Percentiles rank a stretch among this genome's conserved stretches.
Evolutionary conservation across 805 yeast genomes (phyloP).

Genomic region (Kazachstania viticola): DNA sequence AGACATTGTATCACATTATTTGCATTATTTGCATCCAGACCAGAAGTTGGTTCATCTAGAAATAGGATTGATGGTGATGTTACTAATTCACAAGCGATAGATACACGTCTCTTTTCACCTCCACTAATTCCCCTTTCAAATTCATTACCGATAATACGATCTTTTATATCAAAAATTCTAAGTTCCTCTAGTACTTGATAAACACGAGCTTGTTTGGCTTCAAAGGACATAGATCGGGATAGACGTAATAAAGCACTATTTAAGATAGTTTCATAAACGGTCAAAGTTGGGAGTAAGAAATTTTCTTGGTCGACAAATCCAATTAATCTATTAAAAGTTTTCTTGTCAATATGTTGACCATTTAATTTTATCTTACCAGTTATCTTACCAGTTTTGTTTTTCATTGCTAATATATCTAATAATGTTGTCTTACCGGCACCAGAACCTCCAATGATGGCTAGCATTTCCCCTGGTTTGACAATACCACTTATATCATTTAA

Average conservation of each 20-base stretch:
- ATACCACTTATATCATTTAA: constrained; percentile 59
- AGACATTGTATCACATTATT: constrained; percentile 79
- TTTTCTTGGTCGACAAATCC: constrained; percentile 98
- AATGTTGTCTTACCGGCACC: constrained; percentile 98
- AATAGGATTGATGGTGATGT: constrained; percentile 78
- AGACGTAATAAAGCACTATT: constrained; percentile 83
- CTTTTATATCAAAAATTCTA: constrained; percentile 72
- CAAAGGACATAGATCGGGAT: constrained; percentile 67
- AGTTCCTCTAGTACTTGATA: constrained; percentile 76
- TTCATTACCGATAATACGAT: constrained; percentile 79
- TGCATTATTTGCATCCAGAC: constrained; percentile 89
- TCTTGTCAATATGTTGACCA: constrained; percentile 35
- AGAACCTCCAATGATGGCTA: constrained; percentile 97
- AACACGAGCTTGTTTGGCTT: constrained; percentile 67
- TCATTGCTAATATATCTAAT: constrained; percentile 82
- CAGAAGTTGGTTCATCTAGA: constrained; percentile 91
- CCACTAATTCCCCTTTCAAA: constrained; percentile 80
- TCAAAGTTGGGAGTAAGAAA: constrained; percentile 76
- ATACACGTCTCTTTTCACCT: constrained; percentile 80
- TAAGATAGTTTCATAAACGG: constrained; percentile 90
- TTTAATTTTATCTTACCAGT: constrained; percentile 65
- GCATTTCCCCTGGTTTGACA: constrained; percentile 76
- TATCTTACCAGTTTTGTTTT: constrained; percentile 64
- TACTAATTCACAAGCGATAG: constrained; percentile 87
- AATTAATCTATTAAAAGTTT: constrained; percentile 50